Evolutionary conservation across 2,329 filamentous ascomycete species (phyloP), one percentile per base, ranked within the genome.

Genomic region (Neurospora sp.): DNA sequence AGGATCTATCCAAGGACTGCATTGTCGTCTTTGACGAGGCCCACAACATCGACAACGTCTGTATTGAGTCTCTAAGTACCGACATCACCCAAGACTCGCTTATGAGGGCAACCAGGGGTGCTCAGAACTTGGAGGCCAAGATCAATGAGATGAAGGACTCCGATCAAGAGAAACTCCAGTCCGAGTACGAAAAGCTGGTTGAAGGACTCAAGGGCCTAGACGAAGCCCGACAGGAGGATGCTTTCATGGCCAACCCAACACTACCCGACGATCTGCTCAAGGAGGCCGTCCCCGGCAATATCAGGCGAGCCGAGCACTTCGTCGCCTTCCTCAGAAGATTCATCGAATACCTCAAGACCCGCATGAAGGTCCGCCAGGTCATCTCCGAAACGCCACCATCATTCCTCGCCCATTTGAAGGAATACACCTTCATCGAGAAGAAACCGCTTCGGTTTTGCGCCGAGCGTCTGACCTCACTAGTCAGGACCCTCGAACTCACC

Each of bases 41-140:
- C 15, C 96, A 99, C 82, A 99, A 99, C 78, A 99, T 99, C 75
- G 96, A 99, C 85, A 99, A 99, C 78, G 96, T 99, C 71, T 99
- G 96, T 79, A 99, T 99, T 74, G 96, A 99, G 78, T 95, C 96
- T 1, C 83, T 98, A 13, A 99, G 96, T 77, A 98, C 97, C 58
- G 96, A 99, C 76, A 88, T 99, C 70, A 98, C 95, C 0, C 94
- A 99, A 78, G 96, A 98, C 75, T 97, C 95, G 0, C 80, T 99
- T 68, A 89, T 94, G 28, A 97, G 93, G 81, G 96, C 96, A 23
- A 94, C 93, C 1, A 87, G 93, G 73, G 96, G 96, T 5, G 96
- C 95, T 13, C 91, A 91, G 74, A 98, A 97, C 74, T 84, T 99
- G 1, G 96, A 99, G 78, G 89, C 88, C 38, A 97, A 91, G 78